Base-by-base conservation (phyloP, 2,329 filamentous ascomycete genomes). In the Penicillium thymicola region DNA sequence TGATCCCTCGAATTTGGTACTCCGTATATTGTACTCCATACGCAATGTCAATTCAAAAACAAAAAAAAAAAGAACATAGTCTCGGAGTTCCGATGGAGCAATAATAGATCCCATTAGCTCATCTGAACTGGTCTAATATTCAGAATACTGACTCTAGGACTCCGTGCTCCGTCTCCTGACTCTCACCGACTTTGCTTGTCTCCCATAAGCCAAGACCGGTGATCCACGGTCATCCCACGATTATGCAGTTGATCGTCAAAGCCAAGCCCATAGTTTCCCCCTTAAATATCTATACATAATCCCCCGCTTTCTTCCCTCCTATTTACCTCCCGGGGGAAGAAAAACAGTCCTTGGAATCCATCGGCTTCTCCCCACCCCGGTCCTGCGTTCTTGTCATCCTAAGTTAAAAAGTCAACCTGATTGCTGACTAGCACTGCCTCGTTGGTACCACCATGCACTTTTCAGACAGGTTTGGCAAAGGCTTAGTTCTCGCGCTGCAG, bases 381-480 rank as follows among this genome's bases (percentile, higher is more conserved):
- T 38, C 42, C 58, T 57, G 40, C 55, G 57, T 60, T 60, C 40
- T 28, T 41, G 34, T 40, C n/a, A 48, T n/a, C 16, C n/a, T 40
- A 5, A 34, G 2, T 53, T 42, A 6, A 50, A 50, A 32, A n/a
- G 32, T 21, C n/a, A 38, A 27, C 16, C 40, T 10, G 13, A 5
- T 52, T 49, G 16, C 37, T 30, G 51, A 55, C 55, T 37, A 51
- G 27, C 40, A 54, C 41, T 23, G 38, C 47, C 25, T 54, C 21
- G 27, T 25, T 43, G 30, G 45, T 54, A 50, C 41, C 30, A 61
- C 30, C 11, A 11, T 32, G 30, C 11, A 32, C 51, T 23, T 23
- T 32, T 16, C 41, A 27, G 14, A 47, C 55, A 48, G 53, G 45
- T 42, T 63, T 57, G 57, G 59, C 56, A 59, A 63, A 64, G 60